Conservation (phyloP, 768 basidiomycete genomes). For the Gelatoporia subvermispora region DNA sequence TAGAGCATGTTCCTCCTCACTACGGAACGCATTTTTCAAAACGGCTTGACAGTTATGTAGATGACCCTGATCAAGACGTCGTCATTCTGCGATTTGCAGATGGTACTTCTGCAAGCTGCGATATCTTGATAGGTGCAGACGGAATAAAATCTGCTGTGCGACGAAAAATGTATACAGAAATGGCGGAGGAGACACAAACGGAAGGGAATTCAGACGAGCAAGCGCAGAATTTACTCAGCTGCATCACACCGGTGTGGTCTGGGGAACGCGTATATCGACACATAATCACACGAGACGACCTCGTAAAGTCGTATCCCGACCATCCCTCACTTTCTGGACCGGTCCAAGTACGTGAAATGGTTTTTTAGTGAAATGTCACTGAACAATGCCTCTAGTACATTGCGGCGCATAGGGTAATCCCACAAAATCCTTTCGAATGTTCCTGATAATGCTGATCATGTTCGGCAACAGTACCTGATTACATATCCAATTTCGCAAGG, state of each 20-base stretch:
- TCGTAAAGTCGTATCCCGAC: conserved; percentile 23
- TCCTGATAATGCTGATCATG: conserved; percentile 1
- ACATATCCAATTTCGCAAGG: conserved; percentile 23
- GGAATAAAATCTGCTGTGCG: conserved; percentile 24
- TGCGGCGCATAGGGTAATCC: conserved; percentile 22
- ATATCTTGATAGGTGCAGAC: conserved; percentile 23
- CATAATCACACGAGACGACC: conserved; percentile 13
- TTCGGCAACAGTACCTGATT: conserved; percentile 31
- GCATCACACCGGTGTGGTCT: too few species aligned
- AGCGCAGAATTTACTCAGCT: too few species aligned
- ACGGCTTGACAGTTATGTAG: conserved; percentile 24
- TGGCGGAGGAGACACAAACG: too few species aligned
- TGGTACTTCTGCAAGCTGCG: conserved; percentile 16
- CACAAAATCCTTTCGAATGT: too few species aligned
- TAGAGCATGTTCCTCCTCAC: conserved; percentile 14
- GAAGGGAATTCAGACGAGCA: too few species aligned
- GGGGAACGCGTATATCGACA: too few species aligned
- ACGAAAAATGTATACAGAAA: conserved; percentile 9
- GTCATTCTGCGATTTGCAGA: conserved; percentile 22
- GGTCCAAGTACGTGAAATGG: conserved; percentile 18
- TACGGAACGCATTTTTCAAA: conserved; percentile 24
- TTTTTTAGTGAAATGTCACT: conserved; percentile 11
- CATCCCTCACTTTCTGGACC: conserved; percentile 16
- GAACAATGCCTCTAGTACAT: conserved; percentile 7
- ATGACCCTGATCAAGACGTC: not conserved